Evolutionary conservation across 192 early-diverging fungal genomes (phyloP).

Genomic region (Podila clonocystis): DNA sequence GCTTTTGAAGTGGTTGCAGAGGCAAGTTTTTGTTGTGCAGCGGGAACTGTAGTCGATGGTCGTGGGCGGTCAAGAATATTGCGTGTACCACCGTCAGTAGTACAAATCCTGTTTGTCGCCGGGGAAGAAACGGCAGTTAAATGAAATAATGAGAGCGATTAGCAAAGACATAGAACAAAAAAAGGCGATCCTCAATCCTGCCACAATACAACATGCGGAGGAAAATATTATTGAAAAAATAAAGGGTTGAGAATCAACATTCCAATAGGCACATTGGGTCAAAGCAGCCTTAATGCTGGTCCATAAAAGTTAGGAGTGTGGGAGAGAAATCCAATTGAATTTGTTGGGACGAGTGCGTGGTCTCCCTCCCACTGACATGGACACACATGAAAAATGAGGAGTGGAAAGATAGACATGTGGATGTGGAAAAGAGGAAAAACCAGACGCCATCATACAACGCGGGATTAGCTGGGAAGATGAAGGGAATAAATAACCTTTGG

Average conservation of each 20-base stretch:
- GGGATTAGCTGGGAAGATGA: no score
- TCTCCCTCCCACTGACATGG: no score
- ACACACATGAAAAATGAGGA: no score
- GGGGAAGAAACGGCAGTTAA: not conserved
- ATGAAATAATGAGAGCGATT: not conserved
- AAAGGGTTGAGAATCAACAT: not conserved
- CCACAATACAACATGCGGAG: not conserved
- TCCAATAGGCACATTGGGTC: no score
- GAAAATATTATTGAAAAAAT: not conserved
- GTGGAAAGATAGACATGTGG: no score
- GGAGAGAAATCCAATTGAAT: no score
- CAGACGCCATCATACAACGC: no score
- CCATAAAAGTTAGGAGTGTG: no score
- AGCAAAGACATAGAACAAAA: not conserved
- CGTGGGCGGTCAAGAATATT: conserved; percentile 36
- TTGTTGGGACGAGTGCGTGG: no score
- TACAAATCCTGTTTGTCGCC: conserved; percentile 15
- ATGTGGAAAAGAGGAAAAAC: no score
- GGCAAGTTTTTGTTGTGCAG: conserved; percentile 33
- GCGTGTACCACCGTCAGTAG: conserved; percentile 24
- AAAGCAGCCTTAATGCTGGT: no score
- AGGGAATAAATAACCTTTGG: no score
- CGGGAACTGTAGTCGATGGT: conserved; percentile 37
- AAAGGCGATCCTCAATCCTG: conserved; percentile 3
- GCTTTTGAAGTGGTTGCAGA: conserved; percentile 35